phyloP scores from a whole-genome alignment of 164 flowering plant genomes.

The Vitis vinifera region ASM3070453v1 NC_081822.1:23776001-23776500 shows the following conservation, averaged over 20 bases:
- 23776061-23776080: background rate
- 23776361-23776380: too few relatives aligned
- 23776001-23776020: background rate
- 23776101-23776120: background rate
- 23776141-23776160: background rate
- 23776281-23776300: too few relatives aligned
- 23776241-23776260: conserved; percentile 1
- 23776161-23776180: background rate
- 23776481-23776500: too few relatives aligned
- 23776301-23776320: too few relatives aligned
- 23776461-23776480: too few relatives aligned
- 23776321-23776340: too few relatives aligned
- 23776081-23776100: background rate
- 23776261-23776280: background rate
- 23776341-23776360: too few relatives aligned
- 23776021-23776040: conserved; percentile 3
- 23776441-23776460: too few relatives aligned
- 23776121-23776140: background rate
- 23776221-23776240: conserved; percentile 2
- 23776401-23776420: too few relatives aligned
- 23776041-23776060: background rate
- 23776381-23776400: too few relatives aligned
- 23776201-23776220: background rate
- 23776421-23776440: too few relatives aligned
- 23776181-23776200: background rate